Percentiles rank a stretch among this genome's conserved stretches.
These are phyloP conservation scores for Botrytis porri DNA, from an alignment of 2,329 filamentous ascomycete species.

Conservation along the genomic window DNA sequence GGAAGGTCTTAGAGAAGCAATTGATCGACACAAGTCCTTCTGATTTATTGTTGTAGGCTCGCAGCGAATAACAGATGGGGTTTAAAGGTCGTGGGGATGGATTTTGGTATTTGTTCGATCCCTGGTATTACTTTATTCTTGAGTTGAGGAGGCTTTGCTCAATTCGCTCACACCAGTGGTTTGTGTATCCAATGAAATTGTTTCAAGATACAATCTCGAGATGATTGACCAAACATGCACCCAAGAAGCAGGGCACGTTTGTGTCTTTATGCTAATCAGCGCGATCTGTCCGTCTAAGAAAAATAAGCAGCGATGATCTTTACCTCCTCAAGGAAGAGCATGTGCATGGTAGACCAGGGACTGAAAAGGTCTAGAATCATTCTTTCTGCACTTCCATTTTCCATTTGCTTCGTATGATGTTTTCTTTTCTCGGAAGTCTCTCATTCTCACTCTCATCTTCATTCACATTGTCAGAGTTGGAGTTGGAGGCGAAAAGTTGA, in stretches of 20 bases:
- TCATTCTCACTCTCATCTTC: background rate
- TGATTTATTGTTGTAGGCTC: background rate
- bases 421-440: background rate
- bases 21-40: background rate
- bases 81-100: background rate
- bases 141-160: background rate
- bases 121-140: background rate
- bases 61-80: background rate
- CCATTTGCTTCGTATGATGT: background rate
- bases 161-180: background rate
- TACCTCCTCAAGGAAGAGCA: background rate
- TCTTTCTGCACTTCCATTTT: background rate
- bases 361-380: background rate
- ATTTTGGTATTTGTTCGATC: background rate
- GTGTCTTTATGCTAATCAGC: background rate
- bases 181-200: background rate
- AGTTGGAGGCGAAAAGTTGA: background rate
- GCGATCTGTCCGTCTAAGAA: background rate
- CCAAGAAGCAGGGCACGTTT: background rate
- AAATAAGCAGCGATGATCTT: constrained; percentile 16
- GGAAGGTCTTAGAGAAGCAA: background rate
- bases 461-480: background rate
- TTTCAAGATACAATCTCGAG: background rate
- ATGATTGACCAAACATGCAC: background rate
- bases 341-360: background rate